Evolutionary conservation across 192 early-diverging fungal species (phyloP).

Genomic region (Coemansia sp.): DNA sequence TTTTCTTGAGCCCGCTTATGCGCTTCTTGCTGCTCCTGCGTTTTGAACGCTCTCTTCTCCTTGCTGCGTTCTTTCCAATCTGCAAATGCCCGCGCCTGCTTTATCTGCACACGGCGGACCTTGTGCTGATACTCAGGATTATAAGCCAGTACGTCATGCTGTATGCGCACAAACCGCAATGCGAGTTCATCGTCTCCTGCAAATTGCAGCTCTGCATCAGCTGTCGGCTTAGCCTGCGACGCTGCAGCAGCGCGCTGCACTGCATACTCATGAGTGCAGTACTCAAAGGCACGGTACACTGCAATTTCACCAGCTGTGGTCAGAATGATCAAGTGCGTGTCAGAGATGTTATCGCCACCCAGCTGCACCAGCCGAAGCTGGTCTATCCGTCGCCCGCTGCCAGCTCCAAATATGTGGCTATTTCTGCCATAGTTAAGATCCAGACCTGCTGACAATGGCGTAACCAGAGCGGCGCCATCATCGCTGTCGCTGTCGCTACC

Average conservation of each 20-base stretch:
- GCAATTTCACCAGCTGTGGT: slow-evolving; percentile 37
- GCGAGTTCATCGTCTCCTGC: slow-evolving; percentile 20
- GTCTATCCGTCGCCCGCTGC: slow-evolving; percentile 16
- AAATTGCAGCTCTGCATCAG: background rate
- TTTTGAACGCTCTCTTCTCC: slow-evolving; percentile 11
- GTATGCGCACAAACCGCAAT: slow-evolving; percentile 29
- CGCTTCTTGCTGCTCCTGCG: slow-evolving; percentile 9
- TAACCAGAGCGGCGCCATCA: background rate
- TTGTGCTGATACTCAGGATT: slow-evolving; percentile 45
- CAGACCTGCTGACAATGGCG: too few relatives aligned
- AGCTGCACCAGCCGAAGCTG: slow-evolving; percentile 38
- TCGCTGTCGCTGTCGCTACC: slow-evolving; percentile 11
- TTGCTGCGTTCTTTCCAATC: slow-evolving; percentile 24
- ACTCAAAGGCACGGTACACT: slow-evolving; percentile 45
- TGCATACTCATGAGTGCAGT: slow-evolving; percentile 23
- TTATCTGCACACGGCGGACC: slow-evolving; percentile 20
- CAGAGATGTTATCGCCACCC: slow-evolving; percentile 25
- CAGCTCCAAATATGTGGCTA: background rate
- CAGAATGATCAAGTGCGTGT: slow-evolving; percentile 25
- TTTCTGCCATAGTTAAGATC: too few relatives aligned
- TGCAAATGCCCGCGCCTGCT: slow-evolving; percentile 25
- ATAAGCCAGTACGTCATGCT: slow-evolving; percentile 43
- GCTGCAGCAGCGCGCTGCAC: background rate
- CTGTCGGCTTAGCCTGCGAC: background rate
- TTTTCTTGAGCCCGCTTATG: slow-evolving; percentile 15